These are phyloP conservation scores for Auriscalpium microsporum DNA, from an alignment of 768 basidiomycete genomes.

Conservation along the genomic window DNA sequence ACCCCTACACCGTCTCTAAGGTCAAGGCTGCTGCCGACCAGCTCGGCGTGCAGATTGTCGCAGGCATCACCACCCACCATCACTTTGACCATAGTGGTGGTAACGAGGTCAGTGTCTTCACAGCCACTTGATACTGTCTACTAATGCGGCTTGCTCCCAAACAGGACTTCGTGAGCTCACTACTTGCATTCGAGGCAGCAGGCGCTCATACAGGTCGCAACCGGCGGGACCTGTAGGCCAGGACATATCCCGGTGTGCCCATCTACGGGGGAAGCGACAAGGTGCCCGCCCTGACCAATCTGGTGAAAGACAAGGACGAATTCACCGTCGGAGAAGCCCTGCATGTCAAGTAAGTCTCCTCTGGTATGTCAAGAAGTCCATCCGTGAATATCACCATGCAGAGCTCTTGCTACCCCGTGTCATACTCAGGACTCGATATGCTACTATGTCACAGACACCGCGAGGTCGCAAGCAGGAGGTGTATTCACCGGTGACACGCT, in stretches of 20 bases:
- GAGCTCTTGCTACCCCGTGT: slow-evolving; percentile 83
- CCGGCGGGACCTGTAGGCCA: slow-evolving; percentile 26
- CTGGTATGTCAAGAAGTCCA: no score
- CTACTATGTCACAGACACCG: slow-evolving; percentile 53
- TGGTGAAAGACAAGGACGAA: slow-evolving; percentile 76
- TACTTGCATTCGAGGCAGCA: neutral
- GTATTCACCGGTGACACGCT: slow-evolving; percentile 96
- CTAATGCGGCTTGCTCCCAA: neutral
- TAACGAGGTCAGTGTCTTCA: slow-evolving; percentile 48
- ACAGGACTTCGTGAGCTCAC: slow-evolving; percentile 41
- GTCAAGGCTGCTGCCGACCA: slow-evolving; percentile 54
- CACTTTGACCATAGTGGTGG: slow-evolving; percentile 87
- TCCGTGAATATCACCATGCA: slow-evolving; percentile 17
- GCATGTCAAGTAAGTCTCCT: slow-evolving; percentile 41
- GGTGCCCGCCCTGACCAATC: slow-evolving; percentile 55
- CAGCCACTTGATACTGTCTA: slow-evolving; percentile 1
- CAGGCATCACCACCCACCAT: slow-evolving; percentile 85
- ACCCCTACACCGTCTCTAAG: slow-evolving; percentile 70
- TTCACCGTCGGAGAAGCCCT: slow-evolving; percentile 65
- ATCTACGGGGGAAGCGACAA: slow-evolving; percentile 76
- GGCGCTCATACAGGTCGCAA: no score
- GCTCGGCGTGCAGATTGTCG: slow-evolving; percentile 57
- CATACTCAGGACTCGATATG: slow-evolving; percentile 97
- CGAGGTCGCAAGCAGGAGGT: slow-evolving; percentile 47
- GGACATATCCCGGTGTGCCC: slow-evolving; percentile 35